A percentile compares a stretch with the other conserved stretches of the same genome.
Conservation (phyloP, 23 red algal species). For the Cyanidiococcus yangmingshanensis region DNA sequence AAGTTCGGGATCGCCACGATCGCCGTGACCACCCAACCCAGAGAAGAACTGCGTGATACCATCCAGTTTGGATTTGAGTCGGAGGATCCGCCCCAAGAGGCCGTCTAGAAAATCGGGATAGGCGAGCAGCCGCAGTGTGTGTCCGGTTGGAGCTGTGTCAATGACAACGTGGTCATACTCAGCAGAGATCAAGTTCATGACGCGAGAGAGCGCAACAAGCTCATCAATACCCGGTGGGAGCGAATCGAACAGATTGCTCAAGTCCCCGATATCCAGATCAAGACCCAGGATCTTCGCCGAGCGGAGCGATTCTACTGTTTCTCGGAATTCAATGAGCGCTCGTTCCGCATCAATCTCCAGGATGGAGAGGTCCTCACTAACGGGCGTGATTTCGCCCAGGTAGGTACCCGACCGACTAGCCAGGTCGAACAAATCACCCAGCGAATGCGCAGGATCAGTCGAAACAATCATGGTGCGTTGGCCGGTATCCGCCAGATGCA, state of each 20-base stretch:
- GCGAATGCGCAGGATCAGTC: conserved; percentile 92
- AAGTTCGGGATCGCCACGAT: conserved; percentile 32
- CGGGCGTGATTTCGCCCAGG: conserved; percentile 6
- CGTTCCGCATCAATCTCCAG: conserved; percentile 86
- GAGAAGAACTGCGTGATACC: conserved; percentile 41
- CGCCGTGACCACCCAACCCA: conserved; percentile 37
- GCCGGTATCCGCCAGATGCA: conserved; percentile 46
- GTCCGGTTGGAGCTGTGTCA: conserved; percentile 93
- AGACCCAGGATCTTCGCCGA: conserved; percentile 10
- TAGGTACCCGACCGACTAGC: conserved; percentile 34
- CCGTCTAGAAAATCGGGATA: conserved; percentile 92
- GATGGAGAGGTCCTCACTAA: conserved; percentile 39
- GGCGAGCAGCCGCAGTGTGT: conserved; percentile 72
- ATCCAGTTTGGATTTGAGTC: conserved; percentile 66
- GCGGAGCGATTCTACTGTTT: conserved; percentile 12
- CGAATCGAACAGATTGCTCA: conserved; percentile 76
- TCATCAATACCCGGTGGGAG: conserved; percentile 93
- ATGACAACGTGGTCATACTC: conserved; percentile 82
- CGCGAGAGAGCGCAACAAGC: conserved; percentile 72
- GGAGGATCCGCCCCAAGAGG: conserved; percentile 69
- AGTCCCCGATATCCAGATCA: conserved; percentile 72
- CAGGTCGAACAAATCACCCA: conserved; percentile 60
- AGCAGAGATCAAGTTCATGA: conserved; percentile 63
- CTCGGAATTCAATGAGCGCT: conserved; percentile 64
- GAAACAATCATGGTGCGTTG: conserved; percentile 72